phyloP scores from a whole-genome alignment of 1,284 basidiomycete genomes.

The Somion occarium region DNA sequence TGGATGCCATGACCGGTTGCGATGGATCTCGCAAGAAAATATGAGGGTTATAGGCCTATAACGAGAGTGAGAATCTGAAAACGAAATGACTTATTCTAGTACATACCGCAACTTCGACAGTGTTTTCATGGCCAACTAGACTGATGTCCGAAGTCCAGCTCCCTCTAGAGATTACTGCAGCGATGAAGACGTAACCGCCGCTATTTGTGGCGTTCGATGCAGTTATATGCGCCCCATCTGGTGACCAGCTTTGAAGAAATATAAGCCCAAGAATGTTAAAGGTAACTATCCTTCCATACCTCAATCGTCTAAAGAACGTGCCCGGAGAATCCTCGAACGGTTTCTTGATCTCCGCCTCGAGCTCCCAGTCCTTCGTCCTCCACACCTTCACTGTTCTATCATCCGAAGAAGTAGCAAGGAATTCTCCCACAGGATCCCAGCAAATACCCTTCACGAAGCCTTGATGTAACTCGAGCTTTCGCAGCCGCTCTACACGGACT shows the following conservation, averaged over 20 bases:
- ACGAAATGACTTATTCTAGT: background rate
- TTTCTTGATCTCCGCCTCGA: constrained; percentile 81
- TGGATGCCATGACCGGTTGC: constrained; percentile 61
- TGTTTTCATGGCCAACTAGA: constrained; percentile 96
- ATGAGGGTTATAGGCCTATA: constrained; percentile 85
- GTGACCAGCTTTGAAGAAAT: constrained; percentile 77
- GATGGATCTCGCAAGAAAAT: constrained; percentile 80
- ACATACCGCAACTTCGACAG: constrained; percentile 90
- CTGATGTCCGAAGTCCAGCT: constrained; percentile 88
- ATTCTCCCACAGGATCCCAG: constrained; percentile 97
- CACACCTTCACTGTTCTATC: constrained; percentile 96
- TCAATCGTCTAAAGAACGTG: constrained; percentile 91
- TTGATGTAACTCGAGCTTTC: constrained; percentile 84
- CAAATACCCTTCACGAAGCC: constrained; percentile 99
- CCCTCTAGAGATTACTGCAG: constrained; percentile 87
- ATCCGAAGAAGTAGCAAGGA: constrained; percentile 94
- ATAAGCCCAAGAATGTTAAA: constrained; percentile 1
- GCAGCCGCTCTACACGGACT: constrained; percentile 54
- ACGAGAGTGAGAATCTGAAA: constrained; percentile 17
- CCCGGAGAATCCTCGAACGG: constrained; percentile 94
- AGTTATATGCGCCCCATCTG: constrained; percentile 96
- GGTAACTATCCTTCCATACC: constrained; percentile 40
- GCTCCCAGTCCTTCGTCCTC: constrained; percentile 88
- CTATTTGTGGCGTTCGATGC: constrained; percentile 97
- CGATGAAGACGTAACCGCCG: constrained; percentile 94